phyloP scores from a whole-genome alignment of 768 basidiomycete genomes.

The Gymnopilus junonius region DNA sequence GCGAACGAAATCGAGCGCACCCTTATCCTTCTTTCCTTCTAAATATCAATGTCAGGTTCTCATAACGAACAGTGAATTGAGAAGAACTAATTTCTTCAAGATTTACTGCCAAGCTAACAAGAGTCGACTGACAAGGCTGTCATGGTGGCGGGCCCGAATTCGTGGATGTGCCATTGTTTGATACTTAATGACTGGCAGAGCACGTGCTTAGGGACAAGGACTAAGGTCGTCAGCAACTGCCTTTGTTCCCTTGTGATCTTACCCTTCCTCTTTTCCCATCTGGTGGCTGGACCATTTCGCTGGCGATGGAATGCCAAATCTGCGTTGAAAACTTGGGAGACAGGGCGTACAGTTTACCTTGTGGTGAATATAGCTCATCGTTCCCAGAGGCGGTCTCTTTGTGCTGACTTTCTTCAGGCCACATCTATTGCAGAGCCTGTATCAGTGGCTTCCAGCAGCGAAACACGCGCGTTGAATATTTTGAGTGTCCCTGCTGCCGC shows the following conservation, averaged over 20 bases:
- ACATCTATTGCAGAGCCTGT: conserved; percentile 8
- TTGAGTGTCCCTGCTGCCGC: conserved; percentile 8
- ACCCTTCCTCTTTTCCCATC: neutral
- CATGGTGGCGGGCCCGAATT: too few relatives aligned
- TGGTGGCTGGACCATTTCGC: too few relatives aligned
- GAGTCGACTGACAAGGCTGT: too few relatives aligned
- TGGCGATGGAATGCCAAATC: conserved; percentile 4
- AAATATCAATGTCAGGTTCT: too few relatives aligned
- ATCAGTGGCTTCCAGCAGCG: neutral
- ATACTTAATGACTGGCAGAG: too few relatives aligned
- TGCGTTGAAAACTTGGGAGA: conserved; percentile 1
- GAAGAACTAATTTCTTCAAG: too few relatives aligned
- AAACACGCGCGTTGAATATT: neutral
- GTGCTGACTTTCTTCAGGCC: neutral
- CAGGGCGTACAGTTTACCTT: neutral
- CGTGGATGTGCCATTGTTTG: neutral
- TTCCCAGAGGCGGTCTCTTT: neutral
- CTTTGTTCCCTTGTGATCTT: neutral
- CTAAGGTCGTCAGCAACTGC: neutral
- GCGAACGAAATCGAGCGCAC: neutral
- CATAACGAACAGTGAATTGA: too few relatives aligned
- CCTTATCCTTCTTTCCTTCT: too few relatives aligned
- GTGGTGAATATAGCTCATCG: neutral
- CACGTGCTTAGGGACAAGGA: neutral
- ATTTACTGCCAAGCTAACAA: too few relatives aligned